phyloP scores from a whole-genome alignment of 352 stramenopile genomes.

The Pythium periplocum region DNA sequence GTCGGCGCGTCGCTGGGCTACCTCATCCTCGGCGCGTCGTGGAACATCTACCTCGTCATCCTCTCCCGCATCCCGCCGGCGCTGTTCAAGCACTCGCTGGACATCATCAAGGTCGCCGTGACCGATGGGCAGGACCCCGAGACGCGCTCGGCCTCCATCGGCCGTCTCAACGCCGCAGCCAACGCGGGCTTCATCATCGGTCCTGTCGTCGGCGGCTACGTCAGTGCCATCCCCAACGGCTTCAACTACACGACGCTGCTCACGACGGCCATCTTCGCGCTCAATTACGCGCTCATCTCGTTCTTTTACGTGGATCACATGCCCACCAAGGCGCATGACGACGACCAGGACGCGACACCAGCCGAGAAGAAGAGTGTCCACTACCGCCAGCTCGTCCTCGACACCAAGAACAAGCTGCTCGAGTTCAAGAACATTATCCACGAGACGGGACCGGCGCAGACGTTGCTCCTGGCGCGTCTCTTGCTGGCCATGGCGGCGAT shows the following conservation, averaged over 20 bases:
- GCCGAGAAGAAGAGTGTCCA: conserved; percentile 5
- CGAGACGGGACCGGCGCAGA: conserved; percentile 58
- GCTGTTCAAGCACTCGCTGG: conserved; percentile 81
- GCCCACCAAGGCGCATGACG: background rate
- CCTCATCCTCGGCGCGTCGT: conserved; percentile 61
- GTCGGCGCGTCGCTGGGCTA: conserved; percentile 57
- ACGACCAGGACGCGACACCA: conserved; percentile 18
- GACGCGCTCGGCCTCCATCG: conserved; percentile 39
- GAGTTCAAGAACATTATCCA: conserved; percentile 60
- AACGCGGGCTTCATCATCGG: conserved; percentile 78
- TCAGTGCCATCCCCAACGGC: conserved; percentile 57
- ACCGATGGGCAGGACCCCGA: conserved; percentile 45
- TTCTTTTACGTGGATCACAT: conserved; percentile 38
- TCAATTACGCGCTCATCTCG: conserved; percentile 69
- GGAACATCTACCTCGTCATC: conserved; percentile 75
- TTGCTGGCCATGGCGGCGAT: conserved; percentile 73
- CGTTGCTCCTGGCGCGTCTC: conserved; percentile 58
- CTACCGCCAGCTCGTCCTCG: conserved; percentile 26
- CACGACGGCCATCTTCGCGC: conserved; percentile 51
- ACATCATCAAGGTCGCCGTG: conserved; percentile 70
- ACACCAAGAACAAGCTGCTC: conserved; percentile 51
- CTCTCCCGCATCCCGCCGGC: conserved; percentile 66
- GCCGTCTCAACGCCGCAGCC: conserved; percentile 63
- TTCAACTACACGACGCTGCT: conserved; percentile 82
- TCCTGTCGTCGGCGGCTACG: conserved; percentile 59